Evolutionary conservation across 1,284 basidiomycete species (phyloP).

Genomic region (Neonothopanus nambi): DNA sequence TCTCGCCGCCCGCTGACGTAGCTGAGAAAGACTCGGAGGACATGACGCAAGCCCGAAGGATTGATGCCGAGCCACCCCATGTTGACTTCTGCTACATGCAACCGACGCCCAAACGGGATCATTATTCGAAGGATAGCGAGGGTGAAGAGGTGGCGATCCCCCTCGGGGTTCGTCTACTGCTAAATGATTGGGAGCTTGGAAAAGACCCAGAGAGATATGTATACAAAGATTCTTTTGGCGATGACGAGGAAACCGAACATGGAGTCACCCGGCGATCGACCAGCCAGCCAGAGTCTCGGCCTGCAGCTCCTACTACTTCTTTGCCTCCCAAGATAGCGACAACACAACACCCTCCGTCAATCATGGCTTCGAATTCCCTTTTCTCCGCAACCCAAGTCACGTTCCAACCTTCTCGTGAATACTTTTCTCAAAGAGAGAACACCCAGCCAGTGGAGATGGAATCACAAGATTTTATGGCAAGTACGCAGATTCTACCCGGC

Average conservation of each 20-base stretch:
- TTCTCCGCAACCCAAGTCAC: constrained; percentile 19
- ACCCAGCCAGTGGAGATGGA: constrained; percentile 17
- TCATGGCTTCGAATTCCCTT: constrained; percentile 14
- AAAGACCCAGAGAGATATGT: constrained; percentile 48
- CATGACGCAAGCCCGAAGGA: constrained; percentile 54
- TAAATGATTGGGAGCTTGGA: constrained; percentile 68
- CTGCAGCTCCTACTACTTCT: background rate
- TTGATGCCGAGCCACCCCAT: constrained; percentile 51
- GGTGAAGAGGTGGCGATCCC: constrained; percentile 33
- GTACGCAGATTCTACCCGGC: constrained; percentile 73
- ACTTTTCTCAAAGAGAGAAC: constrained; percentile 18
- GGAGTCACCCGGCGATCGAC: background rate
- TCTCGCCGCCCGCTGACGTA: constrained; percentile 26
- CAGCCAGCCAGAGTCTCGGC: constrained; percentile 6
- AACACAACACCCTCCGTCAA: constrained; percentile 17
- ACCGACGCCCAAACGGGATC: constrained; percentile 39
- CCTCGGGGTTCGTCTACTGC: constrained; percentile 57
- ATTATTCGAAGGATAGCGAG: constrained; percentile 27
- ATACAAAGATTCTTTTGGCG: constrained; percentile 56
- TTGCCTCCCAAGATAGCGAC: background rate
- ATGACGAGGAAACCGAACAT: constrained; percentile 22
- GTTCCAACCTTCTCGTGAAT: constrained; percentile 17
- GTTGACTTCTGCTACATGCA: constrained; percentile 62
- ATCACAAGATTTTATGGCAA: constrained; percentile 52
- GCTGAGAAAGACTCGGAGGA: constrained; percentile 43